Conservation (phyloP, 768 basidiomycete genomes). For the Podaxis sp. region DNA sequence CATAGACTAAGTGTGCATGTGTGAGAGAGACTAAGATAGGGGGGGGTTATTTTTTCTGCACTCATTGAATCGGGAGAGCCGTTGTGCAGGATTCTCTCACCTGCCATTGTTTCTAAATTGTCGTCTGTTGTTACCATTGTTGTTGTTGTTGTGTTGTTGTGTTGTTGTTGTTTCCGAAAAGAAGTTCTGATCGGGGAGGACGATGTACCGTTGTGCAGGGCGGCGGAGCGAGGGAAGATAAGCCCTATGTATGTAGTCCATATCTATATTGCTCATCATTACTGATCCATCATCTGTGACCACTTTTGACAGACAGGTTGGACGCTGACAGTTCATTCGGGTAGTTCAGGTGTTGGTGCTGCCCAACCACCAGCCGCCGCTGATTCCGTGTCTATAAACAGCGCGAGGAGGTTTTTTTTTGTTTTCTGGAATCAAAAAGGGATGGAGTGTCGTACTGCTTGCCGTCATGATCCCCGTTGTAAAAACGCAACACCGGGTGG, state of each 20-base stretch:
- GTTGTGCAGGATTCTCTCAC: background rate
- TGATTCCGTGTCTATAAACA: background rate
- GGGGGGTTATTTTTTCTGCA: background rate
- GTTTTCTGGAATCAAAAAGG: background rate
- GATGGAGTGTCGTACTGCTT: background rate
- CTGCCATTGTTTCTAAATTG: constrained; percentile 3
- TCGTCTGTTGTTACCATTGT: constrained; percentile 9
- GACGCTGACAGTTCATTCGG: background rate
- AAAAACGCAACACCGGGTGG: background rate
- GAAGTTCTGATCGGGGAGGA: constrained; percentile 42
- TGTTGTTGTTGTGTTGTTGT: constrained; percentile 16
- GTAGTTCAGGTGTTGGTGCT: background rate
- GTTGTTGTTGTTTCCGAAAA: constrained; percentile 26
- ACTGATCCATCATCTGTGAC: background rate
- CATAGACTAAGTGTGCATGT: background rate
- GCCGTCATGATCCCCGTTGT: background rate
- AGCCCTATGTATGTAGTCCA: background rate
- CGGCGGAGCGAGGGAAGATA: background rate
- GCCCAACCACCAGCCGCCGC: background rate
- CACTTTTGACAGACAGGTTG: background rate
- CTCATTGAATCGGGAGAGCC: background rate
- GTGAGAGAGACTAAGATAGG: background rate
- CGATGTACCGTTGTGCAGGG: constrained; percentile 5
- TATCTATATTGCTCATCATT: background rate
- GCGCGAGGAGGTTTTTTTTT: background rate